Conservation (phyloP, 768 basidiomycete species). For the Lactarius trivialis region DNA sequence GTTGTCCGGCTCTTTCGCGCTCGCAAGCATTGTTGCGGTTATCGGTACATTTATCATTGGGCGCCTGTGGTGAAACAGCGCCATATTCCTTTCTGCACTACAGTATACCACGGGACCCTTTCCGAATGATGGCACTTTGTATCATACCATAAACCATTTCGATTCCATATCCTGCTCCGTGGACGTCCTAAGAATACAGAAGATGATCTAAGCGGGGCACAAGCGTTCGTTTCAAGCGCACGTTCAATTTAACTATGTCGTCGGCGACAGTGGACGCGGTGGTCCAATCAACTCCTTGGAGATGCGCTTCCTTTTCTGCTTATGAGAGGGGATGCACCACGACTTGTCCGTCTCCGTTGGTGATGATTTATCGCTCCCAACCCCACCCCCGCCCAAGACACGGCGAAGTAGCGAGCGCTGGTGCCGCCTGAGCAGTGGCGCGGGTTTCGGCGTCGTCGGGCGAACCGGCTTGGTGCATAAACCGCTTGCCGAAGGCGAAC, state of each 20-base stretch:
- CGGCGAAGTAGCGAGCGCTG: slow-evolving; percentile 16
- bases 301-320: slow-evolving; percentile 5
- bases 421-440: slow-evolving; percentile 14
- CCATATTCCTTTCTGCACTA: background rate
- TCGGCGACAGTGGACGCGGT: slow-evolving; percentile 10
- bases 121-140: background rate
- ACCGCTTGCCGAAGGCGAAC: background rate
- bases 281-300: slow-evolving; percentile 14
- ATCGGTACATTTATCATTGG: background rate
- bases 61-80: background rate
- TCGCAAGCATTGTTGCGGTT: background rate
- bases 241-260: background rate
- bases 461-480: slow-evolving; percentile 4
- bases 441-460: slow-evolving; percentile 12
- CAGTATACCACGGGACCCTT: background rate
- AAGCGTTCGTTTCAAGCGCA: too few relatives aligned
- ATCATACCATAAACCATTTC: background rate
- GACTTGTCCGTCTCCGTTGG: background rate
- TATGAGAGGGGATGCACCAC: background rate
- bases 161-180: background rate
- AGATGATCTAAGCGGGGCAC: too few relatives aligned
- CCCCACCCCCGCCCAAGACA: background rate
- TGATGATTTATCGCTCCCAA: background rate
- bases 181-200: background rate
- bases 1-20: background rate